A percentile compares a stretch with the other conserved stretches of the same genome.
Evolutionary conservation across 1,284 basidiomycete species (phyloP).

Genomic region (Ustilago esculenta): DNA sequence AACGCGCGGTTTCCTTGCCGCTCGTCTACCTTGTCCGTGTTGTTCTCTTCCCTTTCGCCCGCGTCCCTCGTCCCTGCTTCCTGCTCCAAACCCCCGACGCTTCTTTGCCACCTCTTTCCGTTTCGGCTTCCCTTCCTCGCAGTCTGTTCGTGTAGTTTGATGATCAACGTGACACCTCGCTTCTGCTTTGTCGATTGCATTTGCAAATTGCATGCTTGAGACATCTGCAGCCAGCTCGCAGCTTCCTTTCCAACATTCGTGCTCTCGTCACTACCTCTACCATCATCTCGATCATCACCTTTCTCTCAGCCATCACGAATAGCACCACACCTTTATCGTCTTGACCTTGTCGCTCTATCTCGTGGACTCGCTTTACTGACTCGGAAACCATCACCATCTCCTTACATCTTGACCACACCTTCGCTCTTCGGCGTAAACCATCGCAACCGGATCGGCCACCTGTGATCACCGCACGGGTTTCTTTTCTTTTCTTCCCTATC

Average conservation of each 20-base stretch:
- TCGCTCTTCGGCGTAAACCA: neutral
- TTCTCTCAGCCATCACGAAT: neutral
- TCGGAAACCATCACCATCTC: neutral
- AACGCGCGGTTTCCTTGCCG: neutral
- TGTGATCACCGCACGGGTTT: slow-evolving; percentile 19
- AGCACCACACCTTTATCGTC: neutral
- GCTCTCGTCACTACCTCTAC: slow-evolving; percentile 4
- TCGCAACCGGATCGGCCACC: neutral
- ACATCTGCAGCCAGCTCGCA: slow-evolving; percentile 26
- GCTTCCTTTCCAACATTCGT: slow-evolving; percentile 2
- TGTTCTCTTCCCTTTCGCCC: slow-evolving; percentile 13
- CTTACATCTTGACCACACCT: neutral
- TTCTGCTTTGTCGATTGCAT: slow-evolving; percentile 9
- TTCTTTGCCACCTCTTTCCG: slow-evolving; percentile 15
- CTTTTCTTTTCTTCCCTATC: neutral
- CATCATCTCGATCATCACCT: neutral
- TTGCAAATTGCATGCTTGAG: slow-evolving; percentile 5
- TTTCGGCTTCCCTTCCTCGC: slow-evolving; percentile 1
- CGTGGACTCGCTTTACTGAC: slow-evolving; percentile 20
- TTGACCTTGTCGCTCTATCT: neutral
- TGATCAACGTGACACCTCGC: slow-evolving; percentile 8
- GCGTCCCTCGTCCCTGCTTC: slow-evolving; percentile 1
- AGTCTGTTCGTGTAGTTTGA: neutral
- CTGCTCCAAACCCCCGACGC: slow-evolving; percentile 4
- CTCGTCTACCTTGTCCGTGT: slow-evolving; percentile 10